Percentiles rank a stretch among this genome's conserved stretches.
Evolutionary conservation across 768 basidiomycete genomes (phyloP).

Genomic region (Pulveroboletus ravenelii): DNA sequence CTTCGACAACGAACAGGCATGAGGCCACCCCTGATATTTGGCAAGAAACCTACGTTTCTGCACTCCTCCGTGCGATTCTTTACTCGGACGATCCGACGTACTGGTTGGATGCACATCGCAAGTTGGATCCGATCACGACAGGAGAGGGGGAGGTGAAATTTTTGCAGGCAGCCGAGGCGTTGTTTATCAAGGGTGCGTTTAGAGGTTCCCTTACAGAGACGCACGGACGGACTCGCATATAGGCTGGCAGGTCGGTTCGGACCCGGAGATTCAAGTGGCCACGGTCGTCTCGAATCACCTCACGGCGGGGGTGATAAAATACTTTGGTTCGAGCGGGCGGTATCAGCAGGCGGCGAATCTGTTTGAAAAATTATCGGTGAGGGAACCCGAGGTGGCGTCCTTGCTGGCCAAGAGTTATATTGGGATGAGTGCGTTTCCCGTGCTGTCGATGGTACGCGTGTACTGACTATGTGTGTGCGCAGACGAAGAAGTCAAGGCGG

Average conservation of each 20-base stretch:
- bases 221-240: neutral
- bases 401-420: constrained; percentile 87
- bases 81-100: constrained; percentile 96
- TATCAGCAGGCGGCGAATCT: constrained; percentile 86
- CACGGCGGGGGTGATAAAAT: constrained; percentile 91
- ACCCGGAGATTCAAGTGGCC: constrained; percentile 98
- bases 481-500: constrained; percentile 99
- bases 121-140: constrained; percentile 89
- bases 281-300: constrained; percentile 95
- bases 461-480: constrained; percentile 8
- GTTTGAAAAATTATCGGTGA: constrained; percentile 84
- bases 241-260: constrained; percentile 99
- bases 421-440: constrained; percentile 81
- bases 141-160: constrained; percentile 88
- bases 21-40: constrained; percentile 89
- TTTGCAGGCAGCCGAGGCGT: constrained; percentile 80
- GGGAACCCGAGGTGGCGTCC: constrained; percentile 86
- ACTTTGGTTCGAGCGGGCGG: constrained; percentile 90
- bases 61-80: constrained; percentile 82
- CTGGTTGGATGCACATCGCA: constrained; percentile 88
- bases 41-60: constrained; percentile 97
- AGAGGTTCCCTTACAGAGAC: too few species aligned
- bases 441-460: neutral
- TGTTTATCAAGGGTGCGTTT: constrained; percentile 75
- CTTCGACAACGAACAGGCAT: constrained; percentile 37